phyloP scores from a whole-genome alignment of 2,329 filamentous ascomycete genomes.

The Penicillium sp. region DNA sequence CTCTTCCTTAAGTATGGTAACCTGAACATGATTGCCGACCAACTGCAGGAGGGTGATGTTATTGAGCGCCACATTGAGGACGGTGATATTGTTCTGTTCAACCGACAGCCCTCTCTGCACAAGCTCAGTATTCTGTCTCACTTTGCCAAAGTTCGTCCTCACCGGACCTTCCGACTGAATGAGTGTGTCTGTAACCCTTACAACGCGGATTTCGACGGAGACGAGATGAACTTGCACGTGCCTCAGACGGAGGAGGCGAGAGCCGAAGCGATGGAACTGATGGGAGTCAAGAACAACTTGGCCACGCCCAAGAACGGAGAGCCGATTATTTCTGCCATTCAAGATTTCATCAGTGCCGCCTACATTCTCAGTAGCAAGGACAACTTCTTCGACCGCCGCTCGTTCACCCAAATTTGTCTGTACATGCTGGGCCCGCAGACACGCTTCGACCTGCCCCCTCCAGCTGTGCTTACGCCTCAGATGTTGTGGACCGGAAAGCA shows the following conservation, averaged over 20 bases:
- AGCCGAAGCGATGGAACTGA: conserved; percentile 86
- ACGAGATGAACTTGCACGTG: conserved; percentile 98
- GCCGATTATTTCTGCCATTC: conserved; percentile 95
- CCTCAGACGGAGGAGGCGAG: conserved; percentile 95
- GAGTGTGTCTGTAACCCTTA: conserved; percentile 98
- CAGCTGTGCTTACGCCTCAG: conserved; percentile 75
- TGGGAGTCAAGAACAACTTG: conserved; percentile 96
- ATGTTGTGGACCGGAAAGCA: conserved; percentile 95
- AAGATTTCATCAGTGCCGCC: conserved; percentile 95
- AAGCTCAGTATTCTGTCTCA: conserved; percentile 98
- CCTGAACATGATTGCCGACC: conserved; percentile 59
- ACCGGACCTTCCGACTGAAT: conserved; percentile 91
- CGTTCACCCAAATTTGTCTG: conserved; percentile 80
- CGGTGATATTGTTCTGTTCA: conserved; percentile 92
- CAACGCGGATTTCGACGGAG: conserved; percentile 97
- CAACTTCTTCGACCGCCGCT: conserved; percentile 77
- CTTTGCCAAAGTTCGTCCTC: conserved; percentile 82
- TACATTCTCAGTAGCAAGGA: conserved; percentile 89
- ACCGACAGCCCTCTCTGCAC: conserved; percentile 92
- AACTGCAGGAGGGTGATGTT: conserved; percentile 71
- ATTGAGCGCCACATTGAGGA: conserved; percentile 94
- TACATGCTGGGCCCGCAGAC: conserved; percentile 82
- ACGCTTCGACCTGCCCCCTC: conserved; percentile 74
- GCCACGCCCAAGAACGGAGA: conserved; percentile 95
- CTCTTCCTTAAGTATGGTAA: conserved; percentile 68